Conservation (phyloP, 208 protist species). For the Angomonas ambiguus region DNA sequence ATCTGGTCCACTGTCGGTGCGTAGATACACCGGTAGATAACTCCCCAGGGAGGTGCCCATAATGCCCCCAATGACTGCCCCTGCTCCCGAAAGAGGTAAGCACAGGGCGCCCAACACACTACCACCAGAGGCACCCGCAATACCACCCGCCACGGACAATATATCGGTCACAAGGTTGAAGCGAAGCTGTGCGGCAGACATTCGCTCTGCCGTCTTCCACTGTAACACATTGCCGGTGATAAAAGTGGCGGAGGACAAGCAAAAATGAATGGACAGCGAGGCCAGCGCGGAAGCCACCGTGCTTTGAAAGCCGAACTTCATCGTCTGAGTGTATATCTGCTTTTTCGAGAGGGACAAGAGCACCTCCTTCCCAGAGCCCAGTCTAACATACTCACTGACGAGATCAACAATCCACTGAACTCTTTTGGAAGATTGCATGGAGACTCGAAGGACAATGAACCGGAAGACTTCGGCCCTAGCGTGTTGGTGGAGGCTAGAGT, state of each 20-base stretch:
- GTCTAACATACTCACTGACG: conserved; percentile 19
- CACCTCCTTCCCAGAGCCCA: conserved; percentile 16
- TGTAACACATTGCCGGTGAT: conserved; percentile 11
- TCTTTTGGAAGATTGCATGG: conserved; percentile 21
- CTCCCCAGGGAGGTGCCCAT: conserved; percentile 28
- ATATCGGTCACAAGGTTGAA: conserved; percentile 50
- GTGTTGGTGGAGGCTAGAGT: not conserved
- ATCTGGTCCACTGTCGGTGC: conserved; percentile 14
- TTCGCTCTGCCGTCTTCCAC: conserved; percentile 17
- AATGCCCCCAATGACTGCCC: conserved; percentile 57
- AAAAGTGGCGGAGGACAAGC: not conserved
- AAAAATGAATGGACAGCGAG: not conserved
- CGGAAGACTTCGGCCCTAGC: conserved; percentile 28
- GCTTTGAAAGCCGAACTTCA: not conserved
- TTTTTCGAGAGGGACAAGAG: conserved; percentile 12
- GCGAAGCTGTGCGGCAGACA: conserved; percentile 43
- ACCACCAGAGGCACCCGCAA: conserved; percentile 46
- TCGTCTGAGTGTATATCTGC: not conserved
- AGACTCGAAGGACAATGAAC: conserved; percentile 33
- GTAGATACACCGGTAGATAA: conserved; percentile 31
- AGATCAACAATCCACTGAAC: conserved; percentile 28
- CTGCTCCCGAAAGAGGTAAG: conserved; percentile 45
- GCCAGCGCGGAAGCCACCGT: not conserved
- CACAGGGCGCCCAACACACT: conserved; percentile 42
- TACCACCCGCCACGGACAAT: conserved; percentile 22